These are phyloP conservation scores for Ogataea methylovora DNA, from an alignment of 805 yeast species.

Conservation along the genomic window DNA sequence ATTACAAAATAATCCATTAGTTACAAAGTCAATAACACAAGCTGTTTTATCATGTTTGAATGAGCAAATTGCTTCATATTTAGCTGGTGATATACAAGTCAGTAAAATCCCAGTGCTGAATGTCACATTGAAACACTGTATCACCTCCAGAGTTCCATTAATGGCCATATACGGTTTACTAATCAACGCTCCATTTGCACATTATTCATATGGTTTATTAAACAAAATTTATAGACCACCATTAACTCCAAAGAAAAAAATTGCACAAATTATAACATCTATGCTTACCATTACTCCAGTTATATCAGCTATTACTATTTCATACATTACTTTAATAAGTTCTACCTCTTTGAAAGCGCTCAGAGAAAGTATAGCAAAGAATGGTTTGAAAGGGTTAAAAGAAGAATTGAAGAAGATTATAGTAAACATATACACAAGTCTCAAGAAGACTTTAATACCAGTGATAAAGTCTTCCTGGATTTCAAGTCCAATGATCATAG, in stretches of 20 bases:
- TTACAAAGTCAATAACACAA: conserved; percentile 53
- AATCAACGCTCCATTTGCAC: conserved; percentile 52
- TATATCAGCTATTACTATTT: conserved; percentile 38
- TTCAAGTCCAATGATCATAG: conserved; percentile 44
- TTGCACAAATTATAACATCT: conserved; percentile 44
- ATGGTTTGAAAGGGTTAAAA: conserved; percentile 8
- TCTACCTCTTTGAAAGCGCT: conserved; percentile 7
- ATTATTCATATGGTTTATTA: conserved; percentile 41
- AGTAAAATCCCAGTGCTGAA: conserved; percentile 9
- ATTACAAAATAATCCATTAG: conserved; percentile 41
- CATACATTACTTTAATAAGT: conserved; percentile 48
- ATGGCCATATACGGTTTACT: conserved; percentile 50
- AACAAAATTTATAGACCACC: conserved; percentile 38
- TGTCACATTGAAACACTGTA: conserved; percentile 28
- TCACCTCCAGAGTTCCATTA: conserved; percentile 38
- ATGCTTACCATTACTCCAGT: conserved; percentile 51
- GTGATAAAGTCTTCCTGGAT: conserved; percentile 46
- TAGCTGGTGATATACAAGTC: conserved; percentile 36
- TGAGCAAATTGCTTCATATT: conserved; percentile 46
- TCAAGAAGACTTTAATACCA: conserved; percentile 35
- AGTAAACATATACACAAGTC: conserved; percentile 20
- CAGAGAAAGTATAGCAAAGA: conserved; percentile 1
- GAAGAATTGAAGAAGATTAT: conserved; percentile 6
- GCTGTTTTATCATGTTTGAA: conserved; percentile 48
- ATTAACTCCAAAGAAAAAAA: conserved; percentile 28